Conservation (phyloP, 2,329 filamentous ascomycete genomes). For the Fusarium burgessii region DNA sequence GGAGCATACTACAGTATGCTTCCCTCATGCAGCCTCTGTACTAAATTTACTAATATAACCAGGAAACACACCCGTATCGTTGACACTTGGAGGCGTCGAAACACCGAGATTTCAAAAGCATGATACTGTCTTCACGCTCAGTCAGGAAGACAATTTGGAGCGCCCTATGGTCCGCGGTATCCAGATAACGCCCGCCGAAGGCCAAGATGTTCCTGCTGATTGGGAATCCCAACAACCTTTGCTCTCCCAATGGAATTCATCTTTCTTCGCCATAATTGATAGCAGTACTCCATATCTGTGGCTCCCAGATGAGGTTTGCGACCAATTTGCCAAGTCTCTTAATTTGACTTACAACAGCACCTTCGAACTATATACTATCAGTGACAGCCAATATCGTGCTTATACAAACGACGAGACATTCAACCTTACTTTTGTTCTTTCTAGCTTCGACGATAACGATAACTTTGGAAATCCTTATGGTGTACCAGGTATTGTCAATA, state of each 20-base stretch:
- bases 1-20: constrained; percentile 76
- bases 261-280: constrained; percentile 69
- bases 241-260: constrained; percentile 60
- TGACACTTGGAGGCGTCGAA: constrained; percentile 80
- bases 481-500: constrained; percentile 66
- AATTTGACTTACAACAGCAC: constrained; percentile 74
- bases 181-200: constrained; percentile 53
- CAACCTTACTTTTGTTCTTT: constrained; percentile 69
- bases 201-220: constrained; percentile 46
- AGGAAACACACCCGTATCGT: constrained; percentile 61
- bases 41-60: constrained; percentile 21
- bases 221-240: constrained; percentile 56
- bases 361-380: constrained; percentile 73
- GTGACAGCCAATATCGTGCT: constrained; percentile 64
- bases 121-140: constrained; percentile 68
- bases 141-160: constrained; percentile 66
- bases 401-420: constrained; percentile 60
- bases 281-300: constrained; percentile 74
- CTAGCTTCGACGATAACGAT: constrained; percentile 66
- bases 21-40: neutral
- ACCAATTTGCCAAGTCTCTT: constrained; percentile 72
- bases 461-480: constrained; percentile 63
- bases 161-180: constrained; percentile 71
- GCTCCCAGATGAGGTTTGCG: constrained; percentile 70
- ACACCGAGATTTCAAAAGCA: constrained; percentile 71